Evolutionary conservation across 441 rosid genomes (phyloP), one percentile per base, ranked within the genome.

Genomic region (Populus hybrid): DNA sequence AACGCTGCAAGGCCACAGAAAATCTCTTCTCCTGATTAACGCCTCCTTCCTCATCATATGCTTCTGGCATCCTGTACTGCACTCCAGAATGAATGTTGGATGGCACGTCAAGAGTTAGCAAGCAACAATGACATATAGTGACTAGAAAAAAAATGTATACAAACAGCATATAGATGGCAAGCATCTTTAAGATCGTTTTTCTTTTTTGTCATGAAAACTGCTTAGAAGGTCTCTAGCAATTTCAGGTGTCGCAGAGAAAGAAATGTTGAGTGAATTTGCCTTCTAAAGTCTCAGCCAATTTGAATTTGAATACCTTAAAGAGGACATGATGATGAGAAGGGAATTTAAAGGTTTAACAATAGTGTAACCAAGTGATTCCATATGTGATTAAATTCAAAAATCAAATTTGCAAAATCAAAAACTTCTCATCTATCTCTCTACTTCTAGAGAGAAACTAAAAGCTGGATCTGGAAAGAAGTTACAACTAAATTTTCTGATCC

Each of bases 41-140:
- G 76, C 80, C 89, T 32, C 99, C 96, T 3, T 89, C 98, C 59
- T 83, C 87, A 88, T 96, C 99, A 90, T 94, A 95, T 59, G 98
- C 97, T 67, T 95, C 99, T 30, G 99, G 99, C 89, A 95, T 89
- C 83, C 92, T 86, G 81, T 96, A 96, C 98, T 93, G 93, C 80
- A 86, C 69, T 71, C 78, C 74, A 76, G 34, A 75, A 80, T 77
- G 74, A 77, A 79, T 32, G 68, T 66, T 75, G 67, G 80, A 75
- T 64, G 82, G 61, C 57, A 63, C 11, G 63, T 38, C 36, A 74
- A n/a, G 57, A 73, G 73, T 65, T 59, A 69, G 71, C 38, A 18
- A 63, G 57, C 64, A 67, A 28, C 42, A 80, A n/a, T 21, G 8
- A 68, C 26, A 34, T 32, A 77, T 0, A 40, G 66, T 18, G 28